Evolutionary conservation across 2,329 filamentous ascomycete species (phyloP), one percentile per base, ranked within the genome.

Genomic region (Trichoderma afroharzianum): DNA sequence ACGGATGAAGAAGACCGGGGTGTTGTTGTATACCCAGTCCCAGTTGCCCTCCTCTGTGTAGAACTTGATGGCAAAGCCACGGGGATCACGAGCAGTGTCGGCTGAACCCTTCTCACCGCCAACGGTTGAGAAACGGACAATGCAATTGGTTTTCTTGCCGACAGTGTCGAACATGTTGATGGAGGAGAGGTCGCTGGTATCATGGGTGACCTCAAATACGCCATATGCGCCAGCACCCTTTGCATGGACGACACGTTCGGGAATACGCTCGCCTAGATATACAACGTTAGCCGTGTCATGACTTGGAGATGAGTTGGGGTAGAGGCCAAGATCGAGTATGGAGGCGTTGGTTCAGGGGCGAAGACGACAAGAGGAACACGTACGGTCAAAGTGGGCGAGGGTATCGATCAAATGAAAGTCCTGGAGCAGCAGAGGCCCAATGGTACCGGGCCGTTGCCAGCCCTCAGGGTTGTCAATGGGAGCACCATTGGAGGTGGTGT

Each of bases 21-120:
- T 93, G 82, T 94, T 93, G 83, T 92, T 93, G 79, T 88, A 91
- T 28, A 93, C 91, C 85, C 90, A 89, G 78, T 93, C 91, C 87
- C 88, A 92, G 78, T 92, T 77, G 24, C 91, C 91, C 74, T 92
- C 89, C 43, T 92, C 89, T 0, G 91, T 93, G 76, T 92, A 93
- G 47, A 81, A 75, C 72, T 81, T 81, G 70, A 80, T 71, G 2
- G 91, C 89, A 76, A 92, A 93, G 1, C 91, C 91, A 72, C 91
- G 90, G 0, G 92, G 88, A 81, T 93, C 91, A 33, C 91, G 87
- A 5, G 88, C 88, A 0, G 89, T 90, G 74, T 93, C 91, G 1
- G 89, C 85, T 73, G 88, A 91, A 33, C 91, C 91, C 21, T 88
- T 84, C 58, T 87, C 90, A 6, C 90, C 89, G n/a, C 89, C 88